Percentiles rank a stretch among this genome's conserved stretches.
phyloP scores from a whole-genome alignment of 2,329 filamentous ascomycete species.

The Pyrenochaeta sp. region DNA sequence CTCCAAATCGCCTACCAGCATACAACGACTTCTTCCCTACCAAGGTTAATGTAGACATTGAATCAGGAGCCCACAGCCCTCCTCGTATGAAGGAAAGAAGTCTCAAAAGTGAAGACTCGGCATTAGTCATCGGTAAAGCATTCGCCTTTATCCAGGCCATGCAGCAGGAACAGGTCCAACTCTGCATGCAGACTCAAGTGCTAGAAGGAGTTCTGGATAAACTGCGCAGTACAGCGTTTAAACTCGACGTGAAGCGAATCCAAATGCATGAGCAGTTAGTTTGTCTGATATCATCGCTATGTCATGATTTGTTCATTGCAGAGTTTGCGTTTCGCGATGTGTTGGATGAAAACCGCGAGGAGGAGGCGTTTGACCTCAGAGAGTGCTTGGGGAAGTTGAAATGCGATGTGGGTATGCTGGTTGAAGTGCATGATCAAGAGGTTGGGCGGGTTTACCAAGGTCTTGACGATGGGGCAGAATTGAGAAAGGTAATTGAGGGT shows the following conservation, averaged over 20 bases:
- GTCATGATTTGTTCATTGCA: not conserved
- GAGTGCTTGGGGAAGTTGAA: not conserved
- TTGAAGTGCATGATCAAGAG: not conserved
- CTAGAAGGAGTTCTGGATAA: not conserved
- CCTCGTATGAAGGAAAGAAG: too few species aligned
- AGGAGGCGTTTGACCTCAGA: not conserved
- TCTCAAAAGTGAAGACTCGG: too few species aligned
- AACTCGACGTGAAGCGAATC: not conserved
- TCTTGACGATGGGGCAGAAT: not conserved
- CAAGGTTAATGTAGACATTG: too few species aligned
- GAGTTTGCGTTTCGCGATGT: slow-evolving; percentile 3
- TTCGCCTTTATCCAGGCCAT: not conserved
- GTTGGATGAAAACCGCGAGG: not conserved
- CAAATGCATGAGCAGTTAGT: not conserved
- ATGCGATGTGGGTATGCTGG: not conserved
- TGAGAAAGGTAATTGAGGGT: not conserved
- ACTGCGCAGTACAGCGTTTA: not conserved
- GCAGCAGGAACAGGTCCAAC: not conserved
- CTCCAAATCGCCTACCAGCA: not conserved
- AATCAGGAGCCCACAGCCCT: too few species aligned
- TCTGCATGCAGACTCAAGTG: too few species aligned
- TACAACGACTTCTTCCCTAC: not conserved
- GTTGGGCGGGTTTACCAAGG: not conserved
- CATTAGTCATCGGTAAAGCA: too few species aligned
- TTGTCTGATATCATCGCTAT: not conserved